phyloP scores from a whole-genome alignment of 805 yeast species.

The Scheffersomyces ergatensis region DNA sequence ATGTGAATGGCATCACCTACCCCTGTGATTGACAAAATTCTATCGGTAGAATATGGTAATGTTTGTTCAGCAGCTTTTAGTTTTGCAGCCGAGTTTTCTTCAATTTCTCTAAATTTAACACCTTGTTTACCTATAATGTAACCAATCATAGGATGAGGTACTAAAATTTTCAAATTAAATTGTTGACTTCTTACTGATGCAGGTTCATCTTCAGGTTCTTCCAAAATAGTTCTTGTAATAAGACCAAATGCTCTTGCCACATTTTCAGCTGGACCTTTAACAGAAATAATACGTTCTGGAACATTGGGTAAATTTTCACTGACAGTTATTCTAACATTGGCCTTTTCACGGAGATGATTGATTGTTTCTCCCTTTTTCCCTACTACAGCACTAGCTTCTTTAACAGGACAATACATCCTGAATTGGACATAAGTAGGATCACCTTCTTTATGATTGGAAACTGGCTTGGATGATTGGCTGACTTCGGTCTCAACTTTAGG shows the following conservation, averaged over 20 bases:
- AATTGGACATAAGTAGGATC: conserved; percentile 65
- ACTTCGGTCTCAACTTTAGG: not conserved
- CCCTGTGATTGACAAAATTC: conserved; percentile 67
- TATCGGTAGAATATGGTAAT: conserved; percentile 74
- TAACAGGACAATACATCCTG: conserved; percentile 72
- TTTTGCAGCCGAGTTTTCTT: conserved; percentile 75
- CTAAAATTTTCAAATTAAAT: conserved; percentile 56
- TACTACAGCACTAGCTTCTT: conserved; percentile 72
- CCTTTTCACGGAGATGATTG: conserved; percentile 57
- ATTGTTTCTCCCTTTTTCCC: conserved; percentile 82
- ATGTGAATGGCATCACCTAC: conserved; percentile 87
- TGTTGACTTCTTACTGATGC: conserved; percentile 54
- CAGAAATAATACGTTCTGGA: conserved; percentile 71
- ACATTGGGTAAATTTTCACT: conserved; percentile 70
- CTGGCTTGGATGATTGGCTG: conserved; percentile 24
- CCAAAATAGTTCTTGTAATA: conserved; percentile 61
- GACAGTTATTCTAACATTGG: conserved; percentile 65
- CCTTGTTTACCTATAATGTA: conserved; percentile 79
- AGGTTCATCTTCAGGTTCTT: conserved; percentile 64
- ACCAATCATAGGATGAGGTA: conserved; percentile 81
- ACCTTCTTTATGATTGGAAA: conserved; percentile 37
- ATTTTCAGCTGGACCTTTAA: conserved; percentile 71
- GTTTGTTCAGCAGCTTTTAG: conserved; percentile 71
- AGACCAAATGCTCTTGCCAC: conserved; percentile 83
- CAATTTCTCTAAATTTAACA: conserved; percentile 72